phyloP scores from a whole-genome alignment of 306 rosid species.

The Herpetospermum pedunculosum region DNA sequence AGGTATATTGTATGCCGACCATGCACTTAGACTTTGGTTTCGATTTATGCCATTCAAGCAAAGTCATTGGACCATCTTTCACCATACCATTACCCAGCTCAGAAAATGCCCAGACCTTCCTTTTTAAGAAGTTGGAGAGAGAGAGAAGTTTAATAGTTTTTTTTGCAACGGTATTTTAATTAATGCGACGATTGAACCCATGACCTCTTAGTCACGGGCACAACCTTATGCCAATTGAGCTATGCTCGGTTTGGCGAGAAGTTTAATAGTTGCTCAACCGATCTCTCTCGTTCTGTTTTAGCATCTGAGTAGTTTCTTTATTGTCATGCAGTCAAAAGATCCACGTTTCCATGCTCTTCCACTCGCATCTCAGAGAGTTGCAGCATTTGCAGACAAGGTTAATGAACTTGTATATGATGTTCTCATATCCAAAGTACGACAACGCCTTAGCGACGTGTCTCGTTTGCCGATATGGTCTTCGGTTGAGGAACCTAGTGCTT shows the following conservation, averaged over 20 bases:
- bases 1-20: not conserved
- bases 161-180: too few relatives aligned
- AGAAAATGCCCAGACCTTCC: not conserved
- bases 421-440: constrained; percentile 95
- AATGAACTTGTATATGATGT: constrained; percentile 95
- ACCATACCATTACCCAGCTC: not conserved
- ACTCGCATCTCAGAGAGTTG: constrained; percentile 85
- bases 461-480: constrained; percentile 83
- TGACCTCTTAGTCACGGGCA: too few relatives aligned
- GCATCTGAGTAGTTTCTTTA: constrained; percentile 5
- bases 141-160: too few relatives aligned
- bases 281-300: constrained; percentile 9
- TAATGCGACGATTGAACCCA: too few relatives aligned
- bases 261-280: too few relatives aligned
- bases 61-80: not conserved
- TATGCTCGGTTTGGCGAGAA: too few relatives aligned
- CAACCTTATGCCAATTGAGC: too few relatives aligned
- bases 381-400: constrained; percentile 81
- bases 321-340: constrained; percentile 80
- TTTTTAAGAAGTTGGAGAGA: not conserved
- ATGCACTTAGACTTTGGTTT: not conserved
- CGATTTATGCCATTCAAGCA: not conserved
- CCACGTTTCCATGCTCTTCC: constrained; percentile 98
- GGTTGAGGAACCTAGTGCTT: constrained; percentile 77
- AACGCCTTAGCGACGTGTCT: constrained; percentile 82